Evolutionary conservation across 2,329 filamentous ascomycete genomes (phyloP), one percentile per base, ranked within the genome.

Genomic region (Ascochyta lentis): DNA sequence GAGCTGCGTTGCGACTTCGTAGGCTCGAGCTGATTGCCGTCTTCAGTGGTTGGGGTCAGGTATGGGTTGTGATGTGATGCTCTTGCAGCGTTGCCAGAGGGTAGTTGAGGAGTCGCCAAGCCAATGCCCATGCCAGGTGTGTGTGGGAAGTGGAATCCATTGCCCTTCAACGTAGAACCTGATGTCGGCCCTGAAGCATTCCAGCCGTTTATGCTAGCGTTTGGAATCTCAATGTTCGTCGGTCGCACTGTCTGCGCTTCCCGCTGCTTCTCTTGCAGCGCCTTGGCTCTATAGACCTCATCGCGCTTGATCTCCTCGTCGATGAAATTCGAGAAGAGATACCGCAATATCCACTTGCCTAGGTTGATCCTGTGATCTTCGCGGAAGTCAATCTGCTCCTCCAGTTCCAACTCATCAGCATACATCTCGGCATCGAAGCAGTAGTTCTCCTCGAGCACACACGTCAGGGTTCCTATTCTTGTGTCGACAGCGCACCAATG

Each of bases 341-440:
- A 96, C 31, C 95, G 86, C 56, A 99, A 79, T 41, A 98, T 87
- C 95, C 95, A 99, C 80, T 96, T 96, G 8, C 95, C 95, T 41
- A 98, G 86, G 69, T 96, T 98, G 75, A 98, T 96, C 78, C 95
- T 86, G 78, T 98, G 94, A 67, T 99, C 95, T 67, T 98, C 94
- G 54, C 89, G 83, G 70, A 96, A 96, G 12, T 93, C 89, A 16
- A 90, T 81, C n/a, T 85, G 80, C 59, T 92, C 88, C 10, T 89
- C 84, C 50, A 94, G 66, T 37, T 87, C 81, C 33, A 96, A 79
- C 76, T 98, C 93, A 72, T 99, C 95, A 1, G 92, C 94, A 73
- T 99, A 99, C 76, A 96, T 90, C 71, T 99, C 95, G 15, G 93
- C 95, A 76, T 99, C 95, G 66, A 99, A 99, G 73, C 93, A 97